Percentiles rank a stretch among this genome's conserved stretches.
These are phyloP conservation scores for Vitis labrusca DNA, from an alignment of 164 flowering plant species.

Conservation along the genomic window DNA sequence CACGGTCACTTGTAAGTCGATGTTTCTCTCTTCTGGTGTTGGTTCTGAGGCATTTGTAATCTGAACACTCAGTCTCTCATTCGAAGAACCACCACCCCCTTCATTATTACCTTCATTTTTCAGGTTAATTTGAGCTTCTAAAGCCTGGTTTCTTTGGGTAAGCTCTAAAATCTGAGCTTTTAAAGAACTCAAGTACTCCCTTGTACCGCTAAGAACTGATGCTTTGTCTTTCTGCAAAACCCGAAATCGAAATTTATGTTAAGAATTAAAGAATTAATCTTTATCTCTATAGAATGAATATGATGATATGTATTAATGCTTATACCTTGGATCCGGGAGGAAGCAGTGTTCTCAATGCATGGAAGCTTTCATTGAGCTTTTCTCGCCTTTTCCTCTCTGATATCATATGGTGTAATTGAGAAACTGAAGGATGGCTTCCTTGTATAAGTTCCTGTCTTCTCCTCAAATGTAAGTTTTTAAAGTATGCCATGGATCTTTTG, in stretches of 20 bases:
- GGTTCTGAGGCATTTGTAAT: constrained; percentile 31
- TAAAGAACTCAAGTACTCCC: constrained; percentile 49
- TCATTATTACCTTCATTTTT: constrained; percentile 10
- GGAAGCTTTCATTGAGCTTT: constrained; percentile 80
- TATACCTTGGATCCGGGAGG: constrained; percentile 87
- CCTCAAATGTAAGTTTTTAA: constrained; percentile 29
- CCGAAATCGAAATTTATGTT: not conserved
- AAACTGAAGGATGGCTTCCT: constrained; percentile 36
- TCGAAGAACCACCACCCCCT: constrained; percentile 10
- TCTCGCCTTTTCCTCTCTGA: constrained; percentile 80
- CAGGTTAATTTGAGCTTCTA: constrained; percentile 39
- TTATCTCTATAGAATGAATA: not conserved
- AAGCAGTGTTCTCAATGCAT: constrained; percentile 63
- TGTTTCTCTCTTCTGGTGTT: constrained; percentile 32
- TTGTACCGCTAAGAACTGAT: constrained; percentile 52
- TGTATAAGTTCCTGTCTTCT: constrained; percentile 30
- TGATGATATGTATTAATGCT: not conserved
- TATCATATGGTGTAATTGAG: constrained; percentile 76
- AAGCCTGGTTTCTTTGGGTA: constrained; percentile 32
- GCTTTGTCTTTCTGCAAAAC: constrained; percentile 74
- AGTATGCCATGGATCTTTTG: constrained; percentile 42
- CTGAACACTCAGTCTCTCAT: constrained; percentile 31
- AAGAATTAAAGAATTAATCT: not conserved
- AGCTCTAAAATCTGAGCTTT: constrained; percentile 55
- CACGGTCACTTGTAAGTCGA: constrained; percentile 44